Evolutionary conservation across 108 stramenopile genomes (phyloP).

Genomic region (Aurantiochytrium sp.): DNA sequence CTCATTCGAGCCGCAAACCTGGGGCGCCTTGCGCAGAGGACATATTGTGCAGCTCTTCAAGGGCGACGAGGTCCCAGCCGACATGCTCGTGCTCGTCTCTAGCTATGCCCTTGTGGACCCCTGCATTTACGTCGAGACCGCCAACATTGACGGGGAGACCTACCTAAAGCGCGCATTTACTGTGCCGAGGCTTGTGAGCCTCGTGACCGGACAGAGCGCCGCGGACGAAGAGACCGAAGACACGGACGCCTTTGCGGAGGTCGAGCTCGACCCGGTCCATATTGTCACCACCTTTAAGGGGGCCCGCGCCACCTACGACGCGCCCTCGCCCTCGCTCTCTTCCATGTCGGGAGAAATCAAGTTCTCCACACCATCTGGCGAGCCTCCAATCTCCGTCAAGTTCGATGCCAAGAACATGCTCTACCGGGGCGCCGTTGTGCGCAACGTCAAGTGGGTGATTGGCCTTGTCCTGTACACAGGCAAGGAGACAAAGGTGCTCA

Average conservation of each 20-base stretch:
- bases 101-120: conserved; percentile 63
- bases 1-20: background rate
- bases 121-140: conserved; percentile 81
- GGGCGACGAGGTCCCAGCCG: conserved; percentile 86
- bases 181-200: background rate
- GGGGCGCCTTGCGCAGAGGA: conserved; percentile 71
- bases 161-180: conserved; percentile 73
- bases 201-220: background rate
- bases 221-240: background rate
- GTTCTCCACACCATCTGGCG: background rate
- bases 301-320: background rate
- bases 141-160: conserved; percentile 94
- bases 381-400: too few species aligned
- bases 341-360: background rate
- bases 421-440: conserved; percentile 80
- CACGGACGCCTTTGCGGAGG: background rate
- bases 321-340: background rate
- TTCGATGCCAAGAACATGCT: conserved; percentile 62
- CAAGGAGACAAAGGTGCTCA: conserved; percentile 81
- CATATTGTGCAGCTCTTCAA: conserved; percentile 79
- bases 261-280: background rate
- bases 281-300: background rate
- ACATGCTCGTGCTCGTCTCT: conserved; percentile 79
- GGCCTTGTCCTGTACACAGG: conserved; percentile 91
- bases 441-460: conserved; percentile 92